Evolutionary conservation across 2,329 filamentous ascomycete genomes (phyloP), one percentile per base, ranked within the genome.

Genomic region (Bipolaris cookei): DNA sequence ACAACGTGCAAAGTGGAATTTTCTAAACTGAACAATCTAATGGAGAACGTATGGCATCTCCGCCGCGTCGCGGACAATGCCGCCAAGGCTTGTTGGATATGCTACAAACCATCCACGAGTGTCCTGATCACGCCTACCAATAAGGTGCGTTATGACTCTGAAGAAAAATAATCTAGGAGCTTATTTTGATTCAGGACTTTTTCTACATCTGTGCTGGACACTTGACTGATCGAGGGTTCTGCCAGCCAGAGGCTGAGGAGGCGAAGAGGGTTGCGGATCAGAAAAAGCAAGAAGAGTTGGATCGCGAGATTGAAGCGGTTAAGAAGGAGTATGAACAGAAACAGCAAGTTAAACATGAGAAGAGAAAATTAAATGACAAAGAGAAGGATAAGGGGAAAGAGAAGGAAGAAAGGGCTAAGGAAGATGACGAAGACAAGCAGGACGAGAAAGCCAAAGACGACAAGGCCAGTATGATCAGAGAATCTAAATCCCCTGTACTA

Each of bases 151-250:
- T 50, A 51, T 16, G 11, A 14, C 25, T 32, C 48, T 51, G 18
- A 5, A 14, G 25, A 32, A 4, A 13, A n/a, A 32, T 23, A 1
- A 14, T 3, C 1, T 18, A 37, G 30, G 8, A 18, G 18, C 4
- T 18, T 23, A 21, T 51, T 7, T 44, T 61, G 42, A 60, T 38
- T 16, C 62, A 88, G 86, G 92, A 97, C 74, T 96, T 92, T 78
- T 98, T 99, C 80, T 97, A 96, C 74, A 86, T 96, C 42, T 99
- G 95, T 68, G 83, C 88, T 5, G 82, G 84, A 30, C 95, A 99
- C 76, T 80, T 98, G 7, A 91, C 90, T 69, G 95, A 98, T 71
- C 82, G 82, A 30, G 86, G 89, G 38, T 98, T 97, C 75, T 94
- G 90, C 71, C 82, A 82, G 21, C 82, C 86, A 3, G 88, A 91